These are phyloP conservation scores for Iberis pinnata DNA, from an alignment of 345 rosid species.

Conservation along the genomic window DNA sequence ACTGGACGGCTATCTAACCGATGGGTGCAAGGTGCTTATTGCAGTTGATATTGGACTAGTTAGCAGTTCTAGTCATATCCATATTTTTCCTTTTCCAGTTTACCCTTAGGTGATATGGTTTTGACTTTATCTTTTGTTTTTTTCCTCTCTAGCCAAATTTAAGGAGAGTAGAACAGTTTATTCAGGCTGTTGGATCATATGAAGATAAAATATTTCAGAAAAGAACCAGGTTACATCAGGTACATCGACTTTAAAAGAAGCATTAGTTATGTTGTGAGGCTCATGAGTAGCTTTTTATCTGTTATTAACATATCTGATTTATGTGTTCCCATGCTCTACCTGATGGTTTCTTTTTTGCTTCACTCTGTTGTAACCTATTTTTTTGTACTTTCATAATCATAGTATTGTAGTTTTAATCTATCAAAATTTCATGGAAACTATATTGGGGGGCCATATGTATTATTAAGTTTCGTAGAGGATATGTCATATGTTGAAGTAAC, in stretches of 20 bases:
- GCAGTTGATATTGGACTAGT: slow-evolving; percentile 10
- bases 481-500: too few relatives aligned
- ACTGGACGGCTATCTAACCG: slow-evolving; percentile 76
- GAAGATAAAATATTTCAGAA: slow-evolving; percentile 94
- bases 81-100: slow-evolving; percentile 11
- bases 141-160: slow-evolving; percentile 58
- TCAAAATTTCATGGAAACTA: neutral
- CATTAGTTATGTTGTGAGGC: neutral
- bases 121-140: neutral
- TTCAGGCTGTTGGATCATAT: slow-evolving; percentile 83
- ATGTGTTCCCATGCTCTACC: slow-evolving; percentile 1
- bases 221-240: slow-evolving; percentile 82
- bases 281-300: neutral
- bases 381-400: too few relatives aligned
- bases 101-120: slow-evolving; percentile 10
- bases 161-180: slow-evolving; percentile 73
- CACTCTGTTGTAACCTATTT: too few relatives aligned
- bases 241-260: slow-evolving; percentile 9
- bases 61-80: slow-evolving; percentile 1
- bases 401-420: slow-evolving; percentile 1
- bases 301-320: slow-evolving; percentile 1
- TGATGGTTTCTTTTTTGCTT: neutral
- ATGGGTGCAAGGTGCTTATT: slow-evolving; percentile 67
- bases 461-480: neutral
- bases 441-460: neutral